Percentiles rank a stretch among this genome's conserved stretches.
phyloP scores from a whole-genome alignment of 2,329 filamentous ascomycete species.

The Boeremia lycopersici region DNA sequence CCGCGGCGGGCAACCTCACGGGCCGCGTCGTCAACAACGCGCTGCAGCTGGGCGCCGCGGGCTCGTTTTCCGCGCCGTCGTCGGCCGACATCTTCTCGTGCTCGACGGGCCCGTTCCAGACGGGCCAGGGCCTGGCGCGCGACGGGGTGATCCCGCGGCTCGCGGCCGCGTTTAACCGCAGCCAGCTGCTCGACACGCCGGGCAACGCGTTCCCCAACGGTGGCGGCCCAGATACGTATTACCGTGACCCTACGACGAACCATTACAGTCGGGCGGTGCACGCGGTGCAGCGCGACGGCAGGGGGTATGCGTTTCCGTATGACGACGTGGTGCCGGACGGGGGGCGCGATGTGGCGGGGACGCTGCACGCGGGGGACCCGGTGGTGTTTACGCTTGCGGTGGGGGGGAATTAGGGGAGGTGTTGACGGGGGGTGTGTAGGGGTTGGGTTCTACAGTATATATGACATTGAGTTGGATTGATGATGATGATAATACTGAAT shows the following conservation, averaged over 20 bases:
- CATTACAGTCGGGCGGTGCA: conserved; percentile 69
- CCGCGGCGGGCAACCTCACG: conserved; percentile 59
- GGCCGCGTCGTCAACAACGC: conserved; percentile 54
- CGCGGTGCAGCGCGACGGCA: conserved; percentile 62
- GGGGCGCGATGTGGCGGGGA: conserved; percentile 61
- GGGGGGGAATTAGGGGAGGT: conserved; percentile 50
- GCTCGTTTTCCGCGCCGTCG: conserved; percentile 62
- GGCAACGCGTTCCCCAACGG: conserved; percentile 48
- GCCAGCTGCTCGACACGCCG: conserved; percentile 63
- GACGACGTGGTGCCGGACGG: conserved; percentile 69
- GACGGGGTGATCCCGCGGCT: conserved; percentile 73
- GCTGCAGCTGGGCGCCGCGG: conserved; percentile 52
- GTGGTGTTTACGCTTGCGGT: conserved; percentile 55
- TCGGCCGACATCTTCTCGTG: conserved; percentile 70
- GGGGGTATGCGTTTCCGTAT: conserved; percentile 71
- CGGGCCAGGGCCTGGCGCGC: conserved; percentile 49
- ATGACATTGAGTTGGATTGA: background rate
- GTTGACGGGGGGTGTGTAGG: background rate
- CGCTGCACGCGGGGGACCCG: conserved; percentile 56
- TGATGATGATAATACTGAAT: too few relatives aligned
- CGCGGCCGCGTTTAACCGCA: conserved; percentile 76
- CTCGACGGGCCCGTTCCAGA: conserved; percentile 66
- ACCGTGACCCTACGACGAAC: conserved; percentile 50
- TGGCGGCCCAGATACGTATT: conserved; percentile 39
- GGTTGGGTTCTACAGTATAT: background rate